Evolutionary conservation across 2,329 filamentous ascomycete genomes (phyloP).

Genomic region (Didymosphaeria variabile): DNA sequence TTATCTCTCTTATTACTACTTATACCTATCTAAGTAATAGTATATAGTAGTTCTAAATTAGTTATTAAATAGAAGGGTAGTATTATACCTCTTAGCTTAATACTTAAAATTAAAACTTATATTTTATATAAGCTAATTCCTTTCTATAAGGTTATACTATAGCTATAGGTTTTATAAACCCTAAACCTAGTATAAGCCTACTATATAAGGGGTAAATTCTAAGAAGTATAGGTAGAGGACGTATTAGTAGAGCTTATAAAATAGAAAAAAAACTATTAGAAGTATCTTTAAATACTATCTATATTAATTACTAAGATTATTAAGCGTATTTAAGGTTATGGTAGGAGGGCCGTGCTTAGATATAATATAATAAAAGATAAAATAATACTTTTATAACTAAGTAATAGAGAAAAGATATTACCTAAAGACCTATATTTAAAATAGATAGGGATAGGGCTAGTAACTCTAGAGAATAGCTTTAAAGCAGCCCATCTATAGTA

Average conservation of each 20-base stretch:
- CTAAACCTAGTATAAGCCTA: constrained; percentile 57
- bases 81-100: constrained; percentile 33
- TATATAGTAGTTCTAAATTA: constrained; percentile 23
- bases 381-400: background rate
- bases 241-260: constrained; percentile 15
- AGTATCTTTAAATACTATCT: constrained; percentile 10
- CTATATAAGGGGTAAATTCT: constrained; percentile 50
- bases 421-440: background rate
- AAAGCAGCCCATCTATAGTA: background rate
- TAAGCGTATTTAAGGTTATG: background rate
- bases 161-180: constrained; percentile 59
- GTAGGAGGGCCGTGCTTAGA: background rate
- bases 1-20: constrained; percentile 25
- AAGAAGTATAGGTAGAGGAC: constrained; percentile 16
- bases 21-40: constrained; percentile 25
- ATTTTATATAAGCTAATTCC: constrained; percentile 40
- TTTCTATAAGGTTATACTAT: constrained; percentile 48
- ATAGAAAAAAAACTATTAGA: constrained; percentile 23
- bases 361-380: background rate
- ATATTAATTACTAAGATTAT: background rate
- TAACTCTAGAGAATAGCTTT: background rate
- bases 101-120: constrained; percentile 58
- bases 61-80: constrained; percentile 32
- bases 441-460: background rate
- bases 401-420: background rate